Conservation (phyloP, 495 filamentous ascomycete species). For the Geopyxis carbonaria region DNA sequence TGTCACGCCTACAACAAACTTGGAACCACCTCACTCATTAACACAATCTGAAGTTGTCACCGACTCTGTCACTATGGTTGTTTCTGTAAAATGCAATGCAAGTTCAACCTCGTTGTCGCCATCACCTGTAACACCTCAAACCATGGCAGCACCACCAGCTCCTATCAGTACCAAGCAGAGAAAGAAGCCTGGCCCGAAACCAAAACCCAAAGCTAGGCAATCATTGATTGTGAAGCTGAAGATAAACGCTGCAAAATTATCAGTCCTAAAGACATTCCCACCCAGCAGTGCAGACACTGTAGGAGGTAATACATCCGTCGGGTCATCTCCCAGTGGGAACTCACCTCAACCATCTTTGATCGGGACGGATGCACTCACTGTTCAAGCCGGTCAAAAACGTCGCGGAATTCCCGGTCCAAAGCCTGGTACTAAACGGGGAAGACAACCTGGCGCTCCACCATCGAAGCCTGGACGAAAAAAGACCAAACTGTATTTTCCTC, state of each 20-base stretch:
- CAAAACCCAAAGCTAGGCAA: conserved; percentile 21
- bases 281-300: background rate
- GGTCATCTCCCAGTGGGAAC: background rate
- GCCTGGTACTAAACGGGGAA: conserved; percentile 46
- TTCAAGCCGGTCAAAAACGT: conserved; percentile 29
- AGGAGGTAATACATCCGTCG: background rate
- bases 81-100: too few species aligned
- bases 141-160: conserved; percentile 23
- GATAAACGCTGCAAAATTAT: conserved; percentile 33
- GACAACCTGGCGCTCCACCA: conserved; percentile 30
- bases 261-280: conserved; percentile 5
- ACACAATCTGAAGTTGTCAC: too few species aligned
- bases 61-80: too few species aligned
- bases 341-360: conserved; percentile 35
- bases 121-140: conserved; percentile 12
- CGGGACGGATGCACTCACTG: conserved; percentile 19
- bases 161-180: conserved; percentile 19
- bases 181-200: conserved; percentile 23
- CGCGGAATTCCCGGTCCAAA: conserved; percentile 38
- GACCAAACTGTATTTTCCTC: conserved; percentile 60
- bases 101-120: conserved; percentile 19
- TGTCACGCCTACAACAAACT: too few species aligned
- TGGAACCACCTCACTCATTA: too few species aligned
- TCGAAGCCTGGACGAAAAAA: conserved; percentile 92
- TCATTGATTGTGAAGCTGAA: conserved; percentile 35